Conservation (phyloP, 495 filamentous ascomycete species). For the Talaromyces trachyspermus region DNA sequence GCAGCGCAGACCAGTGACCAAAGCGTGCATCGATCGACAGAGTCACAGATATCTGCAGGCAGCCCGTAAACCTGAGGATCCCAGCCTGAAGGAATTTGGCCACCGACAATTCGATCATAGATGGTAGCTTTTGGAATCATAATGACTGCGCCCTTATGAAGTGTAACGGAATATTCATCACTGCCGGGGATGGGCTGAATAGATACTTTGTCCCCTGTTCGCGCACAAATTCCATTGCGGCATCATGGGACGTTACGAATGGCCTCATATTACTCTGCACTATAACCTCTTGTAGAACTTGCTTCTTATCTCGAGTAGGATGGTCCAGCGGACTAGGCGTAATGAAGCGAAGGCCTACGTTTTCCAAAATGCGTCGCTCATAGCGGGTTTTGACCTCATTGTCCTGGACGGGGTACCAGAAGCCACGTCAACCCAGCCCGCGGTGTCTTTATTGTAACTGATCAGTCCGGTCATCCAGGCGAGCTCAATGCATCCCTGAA, state of each 20-base stretch:
- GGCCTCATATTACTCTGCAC: slow-evolving; percentile 9
- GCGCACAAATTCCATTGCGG: slow-evolving; percentile 9
- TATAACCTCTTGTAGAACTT: slow-evolving; percentile 12
- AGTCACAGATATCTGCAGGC: slow-evolving; percentile 15
- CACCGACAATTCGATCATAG: slow-evolving; percentile 11
- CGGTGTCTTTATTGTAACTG: slow-evolving; percentile 16
- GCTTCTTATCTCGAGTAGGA: slow-evolving; percentile 5
- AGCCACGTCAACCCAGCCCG: slow-evolving; percentile 13
- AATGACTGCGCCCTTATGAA: slow-evolving; percentile 12
- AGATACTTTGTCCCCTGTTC: slow-evolving; percentile 14
- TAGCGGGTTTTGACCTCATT: slow-evolving; percentile 10
- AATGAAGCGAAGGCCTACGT: slow-evolving; percentile 12
- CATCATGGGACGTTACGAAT: slow-evolving; percentile 8
- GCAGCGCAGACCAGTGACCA: slow-evolving; percentile 8
- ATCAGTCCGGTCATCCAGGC: slow-evolving; percentile 19
- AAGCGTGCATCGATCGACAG: no score
- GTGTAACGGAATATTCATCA: slow-evolving; percentile 7
- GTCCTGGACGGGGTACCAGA: slow-evolving; percentile 10
- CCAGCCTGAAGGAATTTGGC: slow-evolving; percentile 17
- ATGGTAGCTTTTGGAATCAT: slow-evolving; percentile 12
- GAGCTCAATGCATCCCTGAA: slow-evolving; percentile 15
- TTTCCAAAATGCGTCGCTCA: slow-evolving; percentile 9
- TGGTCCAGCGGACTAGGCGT: background rate
- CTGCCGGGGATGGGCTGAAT: background rate
- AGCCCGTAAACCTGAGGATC: slow-evolving; percentile 16